These are phyloP conservation scores for Solanum lignicaule DNA, from an alignment of 257 asterid genomes.

Conservation along the genomic window DNA sequence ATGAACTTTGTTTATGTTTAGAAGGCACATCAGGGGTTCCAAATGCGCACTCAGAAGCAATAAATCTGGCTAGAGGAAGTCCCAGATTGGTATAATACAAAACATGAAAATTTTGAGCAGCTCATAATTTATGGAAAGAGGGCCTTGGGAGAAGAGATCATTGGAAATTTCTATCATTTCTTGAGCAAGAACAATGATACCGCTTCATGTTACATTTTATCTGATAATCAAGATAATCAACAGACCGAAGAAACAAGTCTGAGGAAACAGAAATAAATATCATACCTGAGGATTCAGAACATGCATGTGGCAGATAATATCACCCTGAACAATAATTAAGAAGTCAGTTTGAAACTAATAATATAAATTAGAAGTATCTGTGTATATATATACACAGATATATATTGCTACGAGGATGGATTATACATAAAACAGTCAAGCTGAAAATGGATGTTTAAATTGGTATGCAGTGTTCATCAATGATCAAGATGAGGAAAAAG, in stretches of 20 bases:
- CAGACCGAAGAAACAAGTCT: neutral
- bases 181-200: neutral
- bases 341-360: neutral
- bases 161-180: neutral
- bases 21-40: neutral
- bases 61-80: neutral
- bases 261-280: neutral
- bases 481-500: neutral
- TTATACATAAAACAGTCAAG: neutral
- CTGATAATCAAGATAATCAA: neutral
- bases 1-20: neutral
- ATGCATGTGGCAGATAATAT: conserved; percentile 51
- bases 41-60: neutral
- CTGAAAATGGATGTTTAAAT: neutral
- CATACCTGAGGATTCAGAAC: conserved; percentile 88
- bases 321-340: conserved; percentile 40
- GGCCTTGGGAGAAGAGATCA: neutral
- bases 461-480: neutral
- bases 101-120: neutral
- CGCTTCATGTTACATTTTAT: neutral
- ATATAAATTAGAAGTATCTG: neutral
- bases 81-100: neutral
- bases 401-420: neutral
- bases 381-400: neutral
- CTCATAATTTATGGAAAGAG: neutral